Evolutionary conservation across 2,329 filamentous ascomycete genomes (phyloP).

Genomic region (Microcyclospora tardicrescens): DNA sequence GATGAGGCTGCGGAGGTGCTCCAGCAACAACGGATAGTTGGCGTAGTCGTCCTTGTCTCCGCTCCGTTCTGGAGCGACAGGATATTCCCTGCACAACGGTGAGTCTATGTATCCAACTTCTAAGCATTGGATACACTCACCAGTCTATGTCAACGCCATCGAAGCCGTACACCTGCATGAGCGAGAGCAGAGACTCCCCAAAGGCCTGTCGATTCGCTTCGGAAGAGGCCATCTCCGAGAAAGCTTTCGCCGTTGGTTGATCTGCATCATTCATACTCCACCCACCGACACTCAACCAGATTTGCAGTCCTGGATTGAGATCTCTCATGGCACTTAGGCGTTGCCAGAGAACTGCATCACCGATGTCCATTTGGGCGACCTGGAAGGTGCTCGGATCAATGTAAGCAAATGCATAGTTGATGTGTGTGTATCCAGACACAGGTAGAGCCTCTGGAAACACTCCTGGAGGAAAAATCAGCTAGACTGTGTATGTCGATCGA

Average conservation of each 20-base stretch:
- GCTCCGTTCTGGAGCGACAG: background rate
- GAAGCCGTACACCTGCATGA: slow-evolving; percentile 7
- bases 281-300: slow-evolving; percentile 29
- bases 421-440: slow-evolving; percentile 5
- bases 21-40: background rate
- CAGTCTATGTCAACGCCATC: slow-evolving; percentile 12
- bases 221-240: slow-evolving; percentile 23
- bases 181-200: background rate
- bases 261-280: slow-evolving; percentile 24
- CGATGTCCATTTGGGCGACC: background rate
- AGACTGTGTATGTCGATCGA: too few relatives aligned
- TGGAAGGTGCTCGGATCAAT: background rate
- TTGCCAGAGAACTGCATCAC: background rate
- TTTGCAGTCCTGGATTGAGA: slow-evolving; percentile 15
- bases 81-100: background rate
- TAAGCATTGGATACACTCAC: background rate
- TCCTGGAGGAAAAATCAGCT: too few relatives aligned
- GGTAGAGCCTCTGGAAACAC: slow-evolving; percentile 2
- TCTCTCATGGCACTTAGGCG: background rate
- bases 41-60: background rate
- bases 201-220: slow-evolving; percentile 4
- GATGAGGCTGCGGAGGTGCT: background rate
- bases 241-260: slow-evolving; percentile 11
- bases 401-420: slow-evolving; percentile 6
- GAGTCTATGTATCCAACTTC: too few relatives aligned